phyloP scores from a whole-genome alignment of 345 rosid genomes.

The Eucalyptus melliodora region DNA sequence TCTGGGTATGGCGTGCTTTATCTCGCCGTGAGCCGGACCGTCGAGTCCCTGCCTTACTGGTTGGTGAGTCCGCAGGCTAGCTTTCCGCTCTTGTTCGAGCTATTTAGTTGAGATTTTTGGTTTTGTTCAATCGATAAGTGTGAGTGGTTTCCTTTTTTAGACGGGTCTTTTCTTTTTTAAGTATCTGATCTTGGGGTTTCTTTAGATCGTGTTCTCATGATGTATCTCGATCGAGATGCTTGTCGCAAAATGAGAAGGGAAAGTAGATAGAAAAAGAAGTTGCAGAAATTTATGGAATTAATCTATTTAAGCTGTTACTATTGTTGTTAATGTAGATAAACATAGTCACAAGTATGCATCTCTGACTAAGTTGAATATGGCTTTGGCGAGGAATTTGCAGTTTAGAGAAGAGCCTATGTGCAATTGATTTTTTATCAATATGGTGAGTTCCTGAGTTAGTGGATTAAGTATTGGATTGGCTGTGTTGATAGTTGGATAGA shows the following conservation, averaged over 20 bases:
- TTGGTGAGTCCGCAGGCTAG: slow-evolving; percentile 22
- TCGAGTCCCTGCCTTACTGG: slow-evolving; percentile 50
- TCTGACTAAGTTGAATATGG: neutral
- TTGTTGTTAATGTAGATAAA: neutral
- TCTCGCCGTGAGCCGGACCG: slow-evolving; percentile 38
- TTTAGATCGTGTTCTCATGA: neutral
- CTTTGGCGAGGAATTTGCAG: neutral
- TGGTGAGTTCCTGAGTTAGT: neutral
- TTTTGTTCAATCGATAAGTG: neutral
- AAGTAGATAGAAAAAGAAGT: neutral
- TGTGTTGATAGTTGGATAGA: neutral
- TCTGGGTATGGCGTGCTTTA: slow-evolving; percentile 55
- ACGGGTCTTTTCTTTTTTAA: neutral
- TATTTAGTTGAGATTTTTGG: neutral
- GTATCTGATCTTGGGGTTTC: neutral
- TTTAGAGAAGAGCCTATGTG: neutral
- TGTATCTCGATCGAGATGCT: neutral
- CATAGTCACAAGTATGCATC: neutral
- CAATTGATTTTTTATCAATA: neutral
- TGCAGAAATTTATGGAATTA: neutral
- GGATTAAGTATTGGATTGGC: neutral
- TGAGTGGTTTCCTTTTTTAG: neutral
- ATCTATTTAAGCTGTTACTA: neutral
- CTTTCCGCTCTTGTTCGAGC: neutral
- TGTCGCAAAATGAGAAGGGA: neutral